Conservation (phyloP, 2,329 filamentous ascomycete genomes). For the Cucurbitaria berberidis region DNA sequence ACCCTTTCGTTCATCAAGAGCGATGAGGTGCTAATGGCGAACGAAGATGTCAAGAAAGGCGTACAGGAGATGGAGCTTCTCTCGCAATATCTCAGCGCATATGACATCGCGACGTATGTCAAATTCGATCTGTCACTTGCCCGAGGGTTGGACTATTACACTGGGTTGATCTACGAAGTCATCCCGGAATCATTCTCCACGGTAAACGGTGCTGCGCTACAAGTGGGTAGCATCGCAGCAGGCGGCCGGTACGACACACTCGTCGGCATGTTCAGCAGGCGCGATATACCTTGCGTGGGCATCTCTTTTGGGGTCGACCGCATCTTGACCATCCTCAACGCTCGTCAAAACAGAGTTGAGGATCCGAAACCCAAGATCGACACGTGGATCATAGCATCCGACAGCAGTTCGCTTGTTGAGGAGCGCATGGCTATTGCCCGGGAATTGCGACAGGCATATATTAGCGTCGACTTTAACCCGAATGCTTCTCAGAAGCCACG, state of each 20-base stretch:
- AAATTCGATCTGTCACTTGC: conserved; percentile 87
- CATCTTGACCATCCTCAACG: conserved; percentile 86
- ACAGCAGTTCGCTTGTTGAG: conserved; percentile 75
- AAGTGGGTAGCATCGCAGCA: conserved; percentile 62
- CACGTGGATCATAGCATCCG: conserved; percentile 88
- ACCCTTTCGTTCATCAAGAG: conserved; percentile 57
- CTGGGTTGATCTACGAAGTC: conserved; percentile 84
- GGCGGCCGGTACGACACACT: conserved; percentile 75
- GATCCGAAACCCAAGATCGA: conserved; percentile 74
- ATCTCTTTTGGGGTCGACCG: conserved; percentile 90
- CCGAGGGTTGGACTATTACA: conserved; percentile 85
- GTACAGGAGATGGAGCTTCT: conserved; percentile 78
- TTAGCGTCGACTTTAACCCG: conserved; percentile 85
- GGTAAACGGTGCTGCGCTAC: background rate
- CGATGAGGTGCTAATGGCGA: conserved; percentile 70
- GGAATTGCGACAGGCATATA: conserved; percentile 78
- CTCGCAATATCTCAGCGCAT: conserved; percentile 78
- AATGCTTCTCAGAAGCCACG: conserved; percentile 86
- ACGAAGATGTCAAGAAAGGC: conserved; percentile 76
- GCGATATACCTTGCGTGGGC: conserved; percentile 83
- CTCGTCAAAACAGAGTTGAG: conserved; percentile 65
- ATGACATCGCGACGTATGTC: conserved; percentile 71
- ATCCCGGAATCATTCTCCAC: conserved; percentile 73
- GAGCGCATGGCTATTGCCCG: conserved; percentile 79
- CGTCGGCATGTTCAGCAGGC: conserved; percentile 85